Evolutionary conservation across 495 filamentous ascomycete genomes (phyloP), one percentile per base, ranked within the genome.

Genomic region (Xylaria acuta): DNA sequence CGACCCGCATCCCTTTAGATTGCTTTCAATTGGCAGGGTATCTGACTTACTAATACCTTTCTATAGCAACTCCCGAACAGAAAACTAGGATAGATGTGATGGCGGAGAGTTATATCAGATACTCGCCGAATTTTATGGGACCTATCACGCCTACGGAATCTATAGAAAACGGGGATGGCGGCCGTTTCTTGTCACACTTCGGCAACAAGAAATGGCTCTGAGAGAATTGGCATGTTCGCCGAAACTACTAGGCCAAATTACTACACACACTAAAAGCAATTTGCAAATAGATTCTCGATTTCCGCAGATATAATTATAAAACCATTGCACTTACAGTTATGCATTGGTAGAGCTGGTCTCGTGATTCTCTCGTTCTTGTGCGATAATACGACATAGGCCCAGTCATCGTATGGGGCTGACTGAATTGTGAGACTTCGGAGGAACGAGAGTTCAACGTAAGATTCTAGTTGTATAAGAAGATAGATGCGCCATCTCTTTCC

Each of bases 111-210:
- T 80, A 89, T 58, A 8, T 36, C 1, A 49, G 32, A 3, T 86
- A 85, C 76, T 80, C 82, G 18, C 87, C 88, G 5, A 64, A 83
- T 53, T 88, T 87, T 71, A 82, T 78, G 60, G 85, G 85, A 9
- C 82, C 82, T 1, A 72, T 76, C n/a, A 79, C 81, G 3, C 75
- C 83, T 0, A 77, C 83, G 11, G 81, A 82, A 30, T 78, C 86
- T 7, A 78, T 88, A 85, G 54, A 79, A 78, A 22, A n/a, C n/a
- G 85, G 86, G 4, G 47, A 84, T 72, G 84, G 80, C 32, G 88
- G 88, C 34, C 70, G 78, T 1, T 88, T 86, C 74, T 27, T 89
- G 5, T 88, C 86, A 8, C 88, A 89, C 49, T 73, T 78, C 58
- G 86, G 86, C 12, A 88, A 84, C 66, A 86, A 87, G 76, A 79